These are phyloP conservation scores for Pseudocercospora vitis DNA, from an alignment of 2,329 filamentous ascomycete species.

Conservation along the genomic window DNA sequence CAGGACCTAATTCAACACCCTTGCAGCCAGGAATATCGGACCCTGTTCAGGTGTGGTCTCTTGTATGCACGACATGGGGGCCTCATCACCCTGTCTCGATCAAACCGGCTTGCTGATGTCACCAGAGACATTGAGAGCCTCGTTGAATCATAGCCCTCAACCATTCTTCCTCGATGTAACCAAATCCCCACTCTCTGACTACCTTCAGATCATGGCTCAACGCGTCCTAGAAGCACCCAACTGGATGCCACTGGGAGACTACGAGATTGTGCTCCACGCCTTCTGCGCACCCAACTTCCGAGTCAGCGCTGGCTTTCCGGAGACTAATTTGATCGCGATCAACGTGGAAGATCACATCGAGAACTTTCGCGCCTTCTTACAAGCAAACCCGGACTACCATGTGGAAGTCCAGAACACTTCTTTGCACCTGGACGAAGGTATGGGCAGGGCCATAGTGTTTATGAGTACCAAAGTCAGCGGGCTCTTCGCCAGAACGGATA, in stretches of 20 bases:
- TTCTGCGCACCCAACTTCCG: neutral
- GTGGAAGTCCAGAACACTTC: conserved; percentile 4
- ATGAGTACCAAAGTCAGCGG: conserved; percentile 4
- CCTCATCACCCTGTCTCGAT: too few species aligned
- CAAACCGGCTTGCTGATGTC: neutral
- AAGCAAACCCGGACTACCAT: conserved; percentile 6
- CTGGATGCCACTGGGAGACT: neutral
- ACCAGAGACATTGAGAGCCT: neutral
- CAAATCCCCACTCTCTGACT: neutral
- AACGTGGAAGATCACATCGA: conserved; percentile 1
- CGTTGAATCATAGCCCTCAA: neutral
- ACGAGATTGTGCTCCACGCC: neutral
- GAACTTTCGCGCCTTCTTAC: neutral
- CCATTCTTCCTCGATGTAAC: conserved; percentile 4
- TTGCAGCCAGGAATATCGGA: neutral
- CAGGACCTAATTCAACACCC: too few species aligned
- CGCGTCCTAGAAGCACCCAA: neutral
- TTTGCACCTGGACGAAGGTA: neutral
- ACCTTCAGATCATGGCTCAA: conserved; percentile 7
- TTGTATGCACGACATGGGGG: too few species aligned
- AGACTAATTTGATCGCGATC: conserved; percentile 1
- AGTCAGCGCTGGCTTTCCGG: neutral
- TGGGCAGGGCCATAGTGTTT: conserved; percentile 4
- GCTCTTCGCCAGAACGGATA: neutral
- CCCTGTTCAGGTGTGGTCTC: too few species aligned